phyloP scores from a whole-genome alignment of 129 eudicot genomes.

The Solidago caesia region DNA sequence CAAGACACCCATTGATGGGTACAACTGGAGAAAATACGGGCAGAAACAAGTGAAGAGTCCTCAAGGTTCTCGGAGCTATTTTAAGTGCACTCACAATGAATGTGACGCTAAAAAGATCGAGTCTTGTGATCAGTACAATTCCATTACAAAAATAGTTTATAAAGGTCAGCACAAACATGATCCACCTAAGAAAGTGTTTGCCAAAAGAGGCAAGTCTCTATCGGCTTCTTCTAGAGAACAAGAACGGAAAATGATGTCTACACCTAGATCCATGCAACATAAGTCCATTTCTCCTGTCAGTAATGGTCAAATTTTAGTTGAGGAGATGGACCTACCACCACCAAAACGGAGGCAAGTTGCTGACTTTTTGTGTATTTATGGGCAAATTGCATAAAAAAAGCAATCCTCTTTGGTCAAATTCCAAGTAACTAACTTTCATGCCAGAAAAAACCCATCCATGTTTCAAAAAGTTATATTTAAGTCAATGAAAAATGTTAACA shows the following conservation, averaged over 20 bases:
- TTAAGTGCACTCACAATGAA: slow-evolving; percentile 65
- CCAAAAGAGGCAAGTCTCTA: slow-evolving; percentile 42
- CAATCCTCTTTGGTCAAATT: background rate
- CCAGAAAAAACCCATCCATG: background rate
- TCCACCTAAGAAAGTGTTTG: slow-evolving; percentile 61
- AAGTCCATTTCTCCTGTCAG: slow-evolving; percentile 44
- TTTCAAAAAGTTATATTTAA: no score
- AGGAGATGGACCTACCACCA: slow-evolving; percentile 56
- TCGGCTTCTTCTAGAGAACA: slow-evolving; percentile 36
- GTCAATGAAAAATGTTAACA: no score
- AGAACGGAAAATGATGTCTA: slow-evolving; percentile 20
- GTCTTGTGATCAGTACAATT: slow-evolving; percentile 53
- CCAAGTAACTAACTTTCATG: background rate
- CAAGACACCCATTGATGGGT: slow-evolving; percentile 62
- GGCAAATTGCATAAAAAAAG: background rate
- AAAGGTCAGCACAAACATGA: slow-evolving; percentile 87
- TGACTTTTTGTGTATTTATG: background rate
- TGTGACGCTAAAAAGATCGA: slow-evolving; percentile 87
- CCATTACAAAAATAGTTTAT: slow-evolving; percentile 54
- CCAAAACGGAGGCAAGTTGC: slow-evolving; percentile 52
- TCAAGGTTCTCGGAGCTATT: slow-evolving; percentile 86
- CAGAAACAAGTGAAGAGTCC: slow-evolving; percentile 94
- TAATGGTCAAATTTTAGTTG: slow-evolving; percentile 36
- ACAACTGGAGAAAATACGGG: slow-evolving; percentile 94
- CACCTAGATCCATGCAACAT: slow-evolving; percentile 33